Evolutionary conservation across 352 stramenopile species (phyloP), one percentile per base, ranked within the genome.

Genomic region (Pythium monospermum): DNA sequence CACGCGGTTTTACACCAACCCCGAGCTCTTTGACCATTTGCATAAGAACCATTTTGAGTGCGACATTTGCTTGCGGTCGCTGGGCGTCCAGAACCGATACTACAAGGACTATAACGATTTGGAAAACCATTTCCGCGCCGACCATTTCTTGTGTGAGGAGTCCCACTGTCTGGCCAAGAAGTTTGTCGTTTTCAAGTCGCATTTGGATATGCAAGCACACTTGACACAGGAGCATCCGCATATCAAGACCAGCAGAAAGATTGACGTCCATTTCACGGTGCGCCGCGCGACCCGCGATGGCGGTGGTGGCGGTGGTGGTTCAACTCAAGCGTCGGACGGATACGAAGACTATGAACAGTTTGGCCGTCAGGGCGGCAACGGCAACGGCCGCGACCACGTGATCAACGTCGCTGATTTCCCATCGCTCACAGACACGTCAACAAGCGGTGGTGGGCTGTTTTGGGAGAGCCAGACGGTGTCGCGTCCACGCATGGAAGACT

Each of bases 21-120:
- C 79, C 12, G 80, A 95, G 49, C 64, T 96, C 28, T 94, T 95
- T 57, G 80, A 96, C 11, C 87, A 96, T 43, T 46, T 96, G 59
- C 78, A 84, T 40, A 94, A 96, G 70, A 89, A 95, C 54, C 87
- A 96, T 62, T 96, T 94, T 52, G 87, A 93, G 64, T 96, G 87
- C 61, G 84, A 96, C 53, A 82, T 96, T 27, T 96, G 87, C 50
- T 57, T 95, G 23, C 83, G 80, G 47, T 70, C 74, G 38, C 54
- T 80, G 19, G 53, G 83, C 44, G 80, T 94, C 18, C 76, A 94
- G 66, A 91, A 95, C 67, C 68, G 85, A 32, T 95, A 95, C 62
- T 96, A 95, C 74, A 91, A 91, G 68, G 84, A 96, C 66, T 96
- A 96, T 64, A 67, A 76, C 37, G 87, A 96, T 63, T 50, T 96